Base-by-base conservation (phyloP, 371 early-diverging fungal genomes). In the Encephalitozoon cuniculi region DNA sequence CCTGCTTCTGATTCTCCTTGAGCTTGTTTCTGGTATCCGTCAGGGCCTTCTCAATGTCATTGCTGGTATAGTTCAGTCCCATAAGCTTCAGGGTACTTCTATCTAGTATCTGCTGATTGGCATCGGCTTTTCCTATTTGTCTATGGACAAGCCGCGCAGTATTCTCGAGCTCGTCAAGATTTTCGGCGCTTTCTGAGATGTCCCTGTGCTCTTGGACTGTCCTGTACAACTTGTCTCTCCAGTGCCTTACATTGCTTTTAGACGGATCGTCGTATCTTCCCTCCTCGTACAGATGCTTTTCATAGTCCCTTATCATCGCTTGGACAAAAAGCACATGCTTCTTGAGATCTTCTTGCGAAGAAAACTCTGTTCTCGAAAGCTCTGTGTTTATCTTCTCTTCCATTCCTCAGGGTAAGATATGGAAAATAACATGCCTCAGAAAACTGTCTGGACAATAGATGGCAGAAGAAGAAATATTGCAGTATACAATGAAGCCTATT, bases 71-170 rank as follows among this genome's bases (percentile, higher is more conserved):
- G 39, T 79, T 64, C 9, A 83, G 44, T 25, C 80, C 75, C 44
- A 69, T 55, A 11, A 83, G 72, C 40, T 80, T 83, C 3, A 83
- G n/a, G 5, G 79, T 81, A n/a, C 74, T 41, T 39, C 68, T 73
- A 7, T 69, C 74, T 15, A 83, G 52, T 59, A 79, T 23, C 2
- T 43, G 28, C 28, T 54, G 75, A 49, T 83, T 83, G n/a, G 21
- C 32, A 40, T 77, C 78, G 9, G 81, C 81, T 18, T 76, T 69
- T n/a, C 54, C 52, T n/a, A 83, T 68, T 53, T 83, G 83, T 55
- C 71, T 72, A 67, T 76, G 71, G 15, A 79, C 34, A 5, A 80
- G 67, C 40, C 67, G 63, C 6, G 75, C 68, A 15, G 78, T 74
- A 21, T 34, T 78, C 30, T 82, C 83, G 28, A 82, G 41, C 15